A percentile compares a stretch with the other conserved stretches of the same genome.
phyloP scores from a whole-genome alignment of 1,284 basidiomycete genomes.

The Coniferiporia sulphurascens region DNA sequence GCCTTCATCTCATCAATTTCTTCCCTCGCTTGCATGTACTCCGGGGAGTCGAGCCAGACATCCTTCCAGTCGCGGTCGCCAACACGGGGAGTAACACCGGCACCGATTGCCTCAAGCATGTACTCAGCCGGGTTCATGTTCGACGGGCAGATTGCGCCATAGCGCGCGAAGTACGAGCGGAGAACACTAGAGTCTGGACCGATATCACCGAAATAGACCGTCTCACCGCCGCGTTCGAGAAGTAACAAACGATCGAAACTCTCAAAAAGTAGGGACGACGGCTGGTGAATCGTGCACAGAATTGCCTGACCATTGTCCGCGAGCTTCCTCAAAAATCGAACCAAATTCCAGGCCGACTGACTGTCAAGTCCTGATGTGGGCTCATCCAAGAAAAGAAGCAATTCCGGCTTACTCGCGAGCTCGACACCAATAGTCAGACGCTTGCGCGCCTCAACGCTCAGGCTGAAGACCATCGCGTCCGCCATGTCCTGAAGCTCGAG shows the following conservation, averaged over 20 bases:
- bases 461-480: conserved; percentile 56
- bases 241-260: conserved; percentile 66
- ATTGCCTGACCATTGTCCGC: conserved; percentile 73
- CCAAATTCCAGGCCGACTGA: conserved; percentile 80
- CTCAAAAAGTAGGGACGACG: conserved; percentile 59
- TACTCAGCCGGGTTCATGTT: conserved; percentile 60
- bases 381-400: conserved; percentile 54
- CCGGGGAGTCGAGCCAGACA: conserved; percentile 53
- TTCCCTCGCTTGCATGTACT: conserved; percentile 28
- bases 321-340: conserved; percentile 80
- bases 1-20: conserved; percentile 35
- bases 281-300: conserved; percentile 74
- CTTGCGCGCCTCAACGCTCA: conserved; percentile 79
- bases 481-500: conserved; percentile 61
- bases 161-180: conserved; percentile 63
- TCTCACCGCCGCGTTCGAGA: conserved; percentile 62
- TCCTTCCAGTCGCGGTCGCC: conserved; percentile 60
- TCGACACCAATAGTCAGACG: conserved; percentile 88
- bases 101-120: conserved; percentile 49
- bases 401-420: conserved; percentile 75
- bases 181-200: conserved; percentile 60
- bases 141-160: conserved; percentile 59
- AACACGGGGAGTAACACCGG: conserved; percentile 41
- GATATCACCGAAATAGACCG: conserved; percentile 78
- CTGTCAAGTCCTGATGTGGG: conserved; percentile 70